Evolutionary conservation across 1,284 basidiomycete genomes (phyloP).

Genomic region (Earliella scabrosa): DNA sequence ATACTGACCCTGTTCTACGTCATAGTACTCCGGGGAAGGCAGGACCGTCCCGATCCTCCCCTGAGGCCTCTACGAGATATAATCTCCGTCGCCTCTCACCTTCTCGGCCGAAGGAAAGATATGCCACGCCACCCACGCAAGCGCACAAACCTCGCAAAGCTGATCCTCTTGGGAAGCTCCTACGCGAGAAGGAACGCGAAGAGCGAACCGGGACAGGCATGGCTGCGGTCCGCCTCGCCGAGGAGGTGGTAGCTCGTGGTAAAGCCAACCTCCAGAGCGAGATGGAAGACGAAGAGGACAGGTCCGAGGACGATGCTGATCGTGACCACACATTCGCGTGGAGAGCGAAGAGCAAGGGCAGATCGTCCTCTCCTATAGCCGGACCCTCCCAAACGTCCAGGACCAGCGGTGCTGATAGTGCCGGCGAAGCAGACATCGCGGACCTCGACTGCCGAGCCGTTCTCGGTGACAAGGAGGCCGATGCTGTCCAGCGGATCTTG

Average conservation of each 20-base stretch:
- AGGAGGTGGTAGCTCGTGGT: conserved; percentile 44
- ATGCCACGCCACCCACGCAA: not conserved
- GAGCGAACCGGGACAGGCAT: conserved; percentile 27
- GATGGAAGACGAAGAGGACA: conserved; percentile 41
- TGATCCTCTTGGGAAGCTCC: conserved; percentile 54
- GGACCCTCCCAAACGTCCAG: not conserved
- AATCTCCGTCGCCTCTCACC: conserved; percentile 28
- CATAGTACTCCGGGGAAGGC: not conserved
- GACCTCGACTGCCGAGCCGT: conserved; percentile 43
- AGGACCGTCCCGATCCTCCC: not conserved
- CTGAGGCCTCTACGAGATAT: conserved; percentile 19
- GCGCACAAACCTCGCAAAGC: conserved; percentile 33
- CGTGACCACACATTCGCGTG: not conserved
- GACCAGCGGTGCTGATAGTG: not conserved
- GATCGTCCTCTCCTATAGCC: not conserved
- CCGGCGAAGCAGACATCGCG: conserved; percentile 33
- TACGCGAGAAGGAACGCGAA: conserved; percentile 35
- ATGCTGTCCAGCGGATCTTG: conserved; percentile 47
- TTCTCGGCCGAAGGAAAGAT: not conserved
- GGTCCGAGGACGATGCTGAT: conserved; percentile 17
- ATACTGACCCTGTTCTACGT: conserved; percentile 1
- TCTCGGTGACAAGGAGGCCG: conserved; percentile 46
- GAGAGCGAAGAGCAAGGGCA: conserved; percentile 2
- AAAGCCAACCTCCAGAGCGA: conserved; percentile 30
- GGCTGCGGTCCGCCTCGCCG: conserved; percentile 32